phyloP scores from a whole-genome alignment of 345 rosid genomes.

The Euphorbia lathyris region DNA sequence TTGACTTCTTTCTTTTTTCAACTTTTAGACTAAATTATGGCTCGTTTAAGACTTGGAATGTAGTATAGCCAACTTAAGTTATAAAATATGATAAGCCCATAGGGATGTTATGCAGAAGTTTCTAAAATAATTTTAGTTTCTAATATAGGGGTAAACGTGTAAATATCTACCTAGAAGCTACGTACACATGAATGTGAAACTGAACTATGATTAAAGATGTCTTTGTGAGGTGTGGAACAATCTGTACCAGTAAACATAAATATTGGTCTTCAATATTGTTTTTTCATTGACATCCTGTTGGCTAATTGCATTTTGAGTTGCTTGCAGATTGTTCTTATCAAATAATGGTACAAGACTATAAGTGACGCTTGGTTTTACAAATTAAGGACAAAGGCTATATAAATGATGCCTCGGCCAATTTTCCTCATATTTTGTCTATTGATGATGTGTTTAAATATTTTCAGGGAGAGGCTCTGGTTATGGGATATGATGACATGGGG shows the following conservation, averaged over 20 bases:
- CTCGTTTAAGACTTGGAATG: neutral
- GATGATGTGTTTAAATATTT: slow-evolving; percentile 25
- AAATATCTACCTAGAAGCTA: neutral
- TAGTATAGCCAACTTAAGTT: neutral
- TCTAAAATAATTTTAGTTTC: neutral
- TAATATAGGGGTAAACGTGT: neutral
- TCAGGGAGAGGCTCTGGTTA: slow-evolving; percentile 97
- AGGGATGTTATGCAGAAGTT: neutral
- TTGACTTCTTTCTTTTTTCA: neutral
- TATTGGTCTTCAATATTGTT: neutral
- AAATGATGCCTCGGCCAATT: neutral
- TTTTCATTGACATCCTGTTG: neutral
- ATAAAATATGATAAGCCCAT: neutral
- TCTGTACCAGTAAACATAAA: neutral
- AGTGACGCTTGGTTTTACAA: neutral
- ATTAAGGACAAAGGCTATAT: neutral
- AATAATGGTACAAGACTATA: neutral
- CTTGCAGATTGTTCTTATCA: neutral
- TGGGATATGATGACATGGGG: slow-evolving; percentile 99
- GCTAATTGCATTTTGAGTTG: neutral
- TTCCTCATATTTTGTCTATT: slow-evolving; percentile 4
- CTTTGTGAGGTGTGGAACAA: neutral
- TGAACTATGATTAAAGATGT: neutral
- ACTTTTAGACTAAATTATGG: neutral
- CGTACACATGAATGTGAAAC: neutral